Conservation (phyloP, 306 rosid genomes). For the Citrullus amarus region DNA sequence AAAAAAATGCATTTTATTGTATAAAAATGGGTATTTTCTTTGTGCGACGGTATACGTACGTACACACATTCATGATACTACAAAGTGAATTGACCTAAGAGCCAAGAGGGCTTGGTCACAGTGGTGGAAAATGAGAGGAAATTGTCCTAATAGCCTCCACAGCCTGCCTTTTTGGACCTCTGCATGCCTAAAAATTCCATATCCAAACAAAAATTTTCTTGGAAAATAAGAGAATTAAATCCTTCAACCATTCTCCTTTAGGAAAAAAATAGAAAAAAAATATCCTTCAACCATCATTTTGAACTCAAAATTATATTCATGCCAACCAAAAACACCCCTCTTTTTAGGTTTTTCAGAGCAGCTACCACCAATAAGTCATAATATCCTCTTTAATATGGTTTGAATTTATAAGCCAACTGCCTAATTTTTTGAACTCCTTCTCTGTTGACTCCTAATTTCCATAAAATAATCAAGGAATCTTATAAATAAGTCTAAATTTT, state of each 20-base stretch:
- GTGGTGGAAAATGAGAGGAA: not conserved
- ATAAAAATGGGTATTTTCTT: too few relatives aligned
- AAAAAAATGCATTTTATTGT: too few relatives aligned
- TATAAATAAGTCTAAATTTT: not conserved
- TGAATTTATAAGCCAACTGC: not conserved
- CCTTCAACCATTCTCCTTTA: not conserved
- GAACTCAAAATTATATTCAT: not conserved
- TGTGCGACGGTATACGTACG: too few relatives aligned
- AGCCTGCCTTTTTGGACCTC: constrained; percentile 5
- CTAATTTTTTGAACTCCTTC: not conserved
- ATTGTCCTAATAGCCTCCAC: not conserved
- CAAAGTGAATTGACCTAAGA: not conserved
- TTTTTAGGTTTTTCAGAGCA: not conserved
- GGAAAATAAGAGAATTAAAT: not conserved
- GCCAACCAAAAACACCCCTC: not conserved
- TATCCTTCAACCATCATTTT: not conserved
- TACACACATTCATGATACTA: not conserved
- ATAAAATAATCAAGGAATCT: not conserved
- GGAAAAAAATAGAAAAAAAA: too few relatives aligned
- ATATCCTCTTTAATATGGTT: not conserved
- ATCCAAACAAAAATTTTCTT: not conserved
- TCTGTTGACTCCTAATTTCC: not conserved
- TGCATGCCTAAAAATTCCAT: not conserved
- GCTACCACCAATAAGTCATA: not conserved
- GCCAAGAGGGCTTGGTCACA: not conserved